phyloP scores from a whole-genome alignment of 2,329 filamentous ascomycete species.

The Botrytis cinerea region DNA sequence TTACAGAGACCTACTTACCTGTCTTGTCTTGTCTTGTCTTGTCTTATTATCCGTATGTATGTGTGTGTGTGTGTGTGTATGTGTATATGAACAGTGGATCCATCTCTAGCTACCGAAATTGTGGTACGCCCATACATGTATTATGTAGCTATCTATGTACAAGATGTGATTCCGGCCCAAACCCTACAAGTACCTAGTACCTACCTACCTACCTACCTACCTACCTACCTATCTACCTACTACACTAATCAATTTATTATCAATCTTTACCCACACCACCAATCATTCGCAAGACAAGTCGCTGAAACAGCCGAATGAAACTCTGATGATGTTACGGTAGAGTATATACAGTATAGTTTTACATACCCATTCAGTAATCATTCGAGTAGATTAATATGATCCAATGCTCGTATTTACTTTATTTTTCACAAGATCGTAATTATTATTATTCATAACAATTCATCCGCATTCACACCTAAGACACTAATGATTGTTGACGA shows the following conservation, averaged over 20 bases:
- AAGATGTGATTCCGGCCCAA: too few species aligned
- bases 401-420: not conserved
- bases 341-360: not conserved
- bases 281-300: not conserved
- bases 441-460: not conserved
- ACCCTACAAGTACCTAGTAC: too few species aligned
- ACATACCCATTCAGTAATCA: not conserved
- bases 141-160: not conserved
- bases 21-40: not conserved
- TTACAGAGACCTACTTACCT: not conserved
- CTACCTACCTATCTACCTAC: not conserved
- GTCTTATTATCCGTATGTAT: not conserved
- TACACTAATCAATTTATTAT: not conserved
- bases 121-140: not conserved
- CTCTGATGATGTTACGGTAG: not conserved
- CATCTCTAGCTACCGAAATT: constrained; percentile 1
- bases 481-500: not conserved
- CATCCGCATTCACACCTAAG: not conserved
- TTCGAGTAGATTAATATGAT: not conserved
- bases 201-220: not conserved
- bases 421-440: not conserved
- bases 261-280: not conserved
- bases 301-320: not conserved
- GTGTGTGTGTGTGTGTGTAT: too few species aligned
- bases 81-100: not conserved